phyloP scores from a whole-genome alignment of 75 land plant species.

The Gnetum montanum region DNA sequence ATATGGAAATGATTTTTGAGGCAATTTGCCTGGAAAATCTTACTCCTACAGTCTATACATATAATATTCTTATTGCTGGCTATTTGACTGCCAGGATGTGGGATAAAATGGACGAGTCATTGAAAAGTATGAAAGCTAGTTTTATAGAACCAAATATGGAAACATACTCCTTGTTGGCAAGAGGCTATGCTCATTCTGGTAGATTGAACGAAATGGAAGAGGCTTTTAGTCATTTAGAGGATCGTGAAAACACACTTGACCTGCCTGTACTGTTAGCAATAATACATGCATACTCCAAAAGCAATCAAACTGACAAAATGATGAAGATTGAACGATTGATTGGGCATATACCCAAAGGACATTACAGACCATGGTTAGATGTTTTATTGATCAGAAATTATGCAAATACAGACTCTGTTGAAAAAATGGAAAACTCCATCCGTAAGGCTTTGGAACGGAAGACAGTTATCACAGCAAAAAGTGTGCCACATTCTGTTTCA shows the following conservation, averaged over 20 bases:
- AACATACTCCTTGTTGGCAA: slow-evolving; percentile 48
- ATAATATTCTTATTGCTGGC: slow-evolving; percentile 61
- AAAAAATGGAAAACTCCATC: slow-evolving; percentile 54
- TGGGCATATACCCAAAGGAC: slow-evolving; percentile 36
- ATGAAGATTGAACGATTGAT: slow-evolving; percentile 47
- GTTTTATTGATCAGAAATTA: slow-evolving; percentile 56
- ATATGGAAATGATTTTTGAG: slow-evolving; percentile 44
- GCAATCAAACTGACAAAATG: slow-evolving; percentile 23
- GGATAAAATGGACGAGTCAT: slow-evolving; percentile 53
- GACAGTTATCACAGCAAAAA: slow-evolving; percentile 15
- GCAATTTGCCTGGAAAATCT: slow-evolving; percentile 33
- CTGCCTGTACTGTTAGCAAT: slow-evolving; percentile 40
- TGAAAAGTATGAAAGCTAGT: slow-evolving; percentile 23
- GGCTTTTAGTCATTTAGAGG: slow-evolving; percentile 29
- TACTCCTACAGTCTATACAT: slow-evolving; percentile 37
- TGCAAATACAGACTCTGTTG: slow-evolving; percentile 51
- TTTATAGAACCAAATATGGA: slow-evolving; percentile 36
- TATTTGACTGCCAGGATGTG: slow-evolving; percentile 73
- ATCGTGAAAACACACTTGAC: slow-evolving; percentile 15
- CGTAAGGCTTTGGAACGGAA: slow-evolving; percentile 30
- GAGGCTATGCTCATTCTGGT: slow-evolving; percentile 62
- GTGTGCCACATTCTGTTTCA: slow-evolving; percentile 35
- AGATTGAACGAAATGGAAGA: slow-evolving; percentile 58
- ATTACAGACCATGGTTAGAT: slow-evolving; percentile 57
- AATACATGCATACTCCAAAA: slow-evolving; percentile 61